phyloP scores from a whole-genome alignment of 1,139 yeast genomes.

The Taphrina confusa region DNA sequence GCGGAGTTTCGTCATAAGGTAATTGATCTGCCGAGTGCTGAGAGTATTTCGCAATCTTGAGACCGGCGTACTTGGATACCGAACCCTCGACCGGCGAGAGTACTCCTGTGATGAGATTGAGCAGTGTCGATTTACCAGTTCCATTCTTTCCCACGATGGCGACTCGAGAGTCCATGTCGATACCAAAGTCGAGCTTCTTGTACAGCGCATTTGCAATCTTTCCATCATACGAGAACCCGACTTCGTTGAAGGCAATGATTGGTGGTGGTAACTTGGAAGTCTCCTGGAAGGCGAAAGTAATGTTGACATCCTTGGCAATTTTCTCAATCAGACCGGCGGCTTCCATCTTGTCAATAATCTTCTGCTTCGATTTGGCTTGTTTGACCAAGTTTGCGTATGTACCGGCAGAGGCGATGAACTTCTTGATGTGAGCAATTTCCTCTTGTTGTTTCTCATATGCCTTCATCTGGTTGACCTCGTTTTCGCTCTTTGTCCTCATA shows the following conservation, averaged over 20 bases:
- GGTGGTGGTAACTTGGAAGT: constrained; percentile 99
- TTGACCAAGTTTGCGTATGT: constrained; percentile 97
- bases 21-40: constrained; percentile 99
- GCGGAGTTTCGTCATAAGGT: constrained; percentile 89
- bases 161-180: constrained; percentile 98
- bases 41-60: constrained; percentile 96
- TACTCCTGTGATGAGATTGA: constrained; percentile 94
- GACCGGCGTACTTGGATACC: constrained; percentile 95
- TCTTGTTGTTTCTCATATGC: constrained; percentile 81
- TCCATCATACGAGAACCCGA: constrained; percentile 84
- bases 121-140: constrained; percentile 95
- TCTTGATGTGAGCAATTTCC: constrained; percentile 96
- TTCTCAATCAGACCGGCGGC: constrained; percentile 97
- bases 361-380: constrained; percentile 99
- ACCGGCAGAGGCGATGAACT: constrained; percentile 99
- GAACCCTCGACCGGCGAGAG: constrained; percentile 79
- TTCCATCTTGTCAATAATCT: constrained; percentile 99
- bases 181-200: constrained; percentile 91
- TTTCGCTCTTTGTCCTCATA: constrained; percentile 88
- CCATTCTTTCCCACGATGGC: constrained; percentile 99
- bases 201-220: constrained; percentile 84
- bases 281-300: constrained; percentile 89
- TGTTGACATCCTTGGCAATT: constrained; percentile 88
- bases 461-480: constrained; percentile 97
- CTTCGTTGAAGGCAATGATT: constrained; percentile 89